Base-by-base conservation (phyloP, 371 early-diverging fungal species). In the Conidiobolus incongruus region DNA sequence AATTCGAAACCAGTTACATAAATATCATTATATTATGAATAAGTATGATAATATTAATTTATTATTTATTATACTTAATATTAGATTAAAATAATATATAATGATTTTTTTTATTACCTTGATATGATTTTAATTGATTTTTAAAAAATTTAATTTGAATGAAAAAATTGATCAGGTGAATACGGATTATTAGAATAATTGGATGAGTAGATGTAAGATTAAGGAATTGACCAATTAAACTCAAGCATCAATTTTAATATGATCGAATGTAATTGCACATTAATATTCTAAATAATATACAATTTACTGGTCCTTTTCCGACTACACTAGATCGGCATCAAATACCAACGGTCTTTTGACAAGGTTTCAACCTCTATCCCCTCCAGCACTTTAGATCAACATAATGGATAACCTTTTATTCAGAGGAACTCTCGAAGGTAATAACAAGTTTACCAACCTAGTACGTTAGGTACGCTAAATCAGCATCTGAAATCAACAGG, bases 351-450 rank as follows among this genome's bases (percentile, higher is more conserved):
- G 35, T 19, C 35, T 35, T 19, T 19, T 35, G 16, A 15, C 17
- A 35, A 13, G 35, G 16, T 15, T 13, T 15, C 13, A n/a, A 19
- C 35, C 17, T 35, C 13, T 35, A 35, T 7, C 35, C 13, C 13
- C 5, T 35, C 16, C 7, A 13, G 13, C 13, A 8, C 35, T 7
- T 4, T 4, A 35, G 16, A 35, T 4, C 35, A 13, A 38, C 38
- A 20, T 15, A 11, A 43, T 19, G 44, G 44, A 47, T 26, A 44
- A 47, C 20, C 43, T 51, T 22, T 24, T 38, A 11, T 41, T 51
- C 33, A 42, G 47, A 19, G 51, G 47, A 19, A 47, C 51, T 7
- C 44, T 51, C 30, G 39, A 47, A 24, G 51, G 51, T 51, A 50
- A 35, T 4, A 8, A 21, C 12, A 33, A 28, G 31, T 13, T 5